Conservation (phyloP, 345 rosid species). For the Pseudoturritis turrita region DNA sequence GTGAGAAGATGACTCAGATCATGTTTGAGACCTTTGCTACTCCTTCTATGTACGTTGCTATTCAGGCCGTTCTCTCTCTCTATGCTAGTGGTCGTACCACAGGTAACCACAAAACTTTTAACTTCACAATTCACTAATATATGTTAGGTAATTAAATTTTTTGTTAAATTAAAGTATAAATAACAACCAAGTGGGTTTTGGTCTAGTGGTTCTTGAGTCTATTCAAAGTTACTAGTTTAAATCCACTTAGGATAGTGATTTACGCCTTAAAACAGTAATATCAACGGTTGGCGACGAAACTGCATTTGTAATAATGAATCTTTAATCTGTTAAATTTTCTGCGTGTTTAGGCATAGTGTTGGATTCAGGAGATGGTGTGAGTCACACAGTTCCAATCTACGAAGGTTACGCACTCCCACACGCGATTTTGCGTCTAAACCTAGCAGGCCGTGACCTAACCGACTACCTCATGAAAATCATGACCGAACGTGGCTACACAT, state of each 20-base stretch:
- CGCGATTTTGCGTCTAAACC: slow-evolving; percentile 71
- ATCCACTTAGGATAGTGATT: too few relatives aligned
- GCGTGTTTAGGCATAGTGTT: slow-evolving; percentile 32
- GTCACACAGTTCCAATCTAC: slow-evolving; percentile 19
- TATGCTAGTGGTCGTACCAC: slow-evolving; percentile 57
- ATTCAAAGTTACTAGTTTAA: too few relatives aligned
- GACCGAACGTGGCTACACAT: slow-evolving; percentile 70
- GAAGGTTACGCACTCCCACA: slow-evolving; percentile 36
- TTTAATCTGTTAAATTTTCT: neutral
- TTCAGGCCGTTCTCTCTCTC: slow-evolving; percentile 46
- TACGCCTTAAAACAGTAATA: too few relatives aligned
- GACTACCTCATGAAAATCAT: slow-evolving; percentile 67
- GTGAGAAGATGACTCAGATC: slow-evolving; percentile 25
- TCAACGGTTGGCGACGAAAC: too few relatives aligned
- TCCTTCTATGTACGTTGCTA: slow-evolving; percentile 44
- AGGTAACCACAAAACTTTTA: slow-evolving; percentile 7
- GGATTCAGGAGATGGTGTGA: slow-evolving; percentile 27
- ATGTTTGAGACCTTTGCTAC: slow-evolving; percentile 15
- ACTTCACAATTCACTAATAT: neutral
- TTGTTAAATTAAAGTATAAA: too few relatives aligned
- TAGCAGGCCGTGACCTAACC: slow-evolving; percentile 80
- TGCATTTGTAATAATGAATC: neutral
- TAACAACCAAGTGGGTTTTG: too few relatives aligned
- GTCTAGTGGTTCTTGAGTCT: too few relatives aligned
- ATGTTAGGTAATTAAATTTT: too few relatives aligned